Percentiles rank a stretch among this genome's conserved stretches.
Conservation (phyloP, 305 asterid genomes). For the Salvia sclarea region DNA sequence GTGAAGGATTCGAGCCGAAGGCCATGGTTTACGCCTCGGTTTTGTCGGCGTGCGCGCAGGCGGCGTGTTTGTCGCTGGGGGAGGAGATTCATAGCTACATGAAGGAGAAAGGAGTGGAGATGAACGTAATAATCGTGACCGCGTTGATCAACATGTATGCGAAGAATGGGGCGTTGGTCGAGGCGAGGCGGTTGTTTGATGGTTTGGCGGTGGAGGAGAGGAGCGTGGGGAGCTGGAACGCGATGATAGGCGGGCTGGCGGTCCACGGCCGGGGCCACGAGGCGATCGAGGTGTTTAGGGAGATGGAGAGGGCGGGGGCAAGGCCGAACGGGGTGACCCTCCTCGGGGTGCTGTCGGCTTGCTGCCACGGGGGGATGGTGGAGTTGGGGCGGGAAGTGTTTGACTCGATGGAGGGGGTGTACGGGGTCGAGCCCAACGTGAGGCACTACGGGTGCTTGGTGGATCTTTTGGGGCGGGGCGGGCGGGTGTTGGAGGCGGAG, state of each 20-base stretch:
- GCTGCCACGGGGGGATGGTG: constrained; percentile 75
- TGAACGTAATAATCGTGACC: constrained; percentile 78
- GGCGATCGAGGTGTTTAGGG: constrained; percentile 53
- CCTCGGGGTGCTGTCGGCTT: constrained; percentile 76
- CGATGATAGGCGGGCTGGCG: constrained; percentile 80
- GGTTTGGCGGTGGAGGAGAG: constrained; percentile 52
- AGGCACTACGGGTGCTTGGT: constrained; percentile 90
- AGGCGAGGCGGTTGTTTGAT: constrained; percentile 58
- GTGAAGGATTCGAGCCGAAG: constrained; percentile 58
- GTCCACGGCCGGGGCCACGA: constrained; percentile 69
- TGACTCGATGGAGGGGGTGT: constrained; percentile 49
- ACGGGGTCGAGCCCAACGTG: constrained; percentile 61
- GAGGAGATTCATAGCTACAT: constrained; percentile 58
- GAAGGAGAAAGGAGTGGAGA: constrained; percentile 48
- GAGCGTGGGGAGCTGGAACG: constrained; percentile 80
- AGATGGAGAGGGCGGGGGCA: constrained; percentile 46
- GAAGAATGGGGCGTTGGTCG: constrained; percentile 61
- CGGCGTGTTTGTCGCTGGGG: constrained; percentile 70
- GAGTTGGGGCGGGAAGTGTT: constrained; percentile 61
- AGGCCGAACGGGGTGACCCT: constrained; percentile 66
- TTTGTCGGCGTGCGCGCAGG: constrained; percentile 78
- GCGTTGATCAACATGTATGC: constrained; percentile 89
- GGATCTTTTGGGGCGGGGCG: constrained; percentile 73
- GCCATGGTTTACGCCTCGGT: constrained; percentile 66
- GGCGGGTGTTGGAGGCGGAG: constrained; percentile 77